phyloP scores from a whole-genome alignment of 2,329 filamentous ascomycete species.

The Talaromyces islandicus region DNA sequence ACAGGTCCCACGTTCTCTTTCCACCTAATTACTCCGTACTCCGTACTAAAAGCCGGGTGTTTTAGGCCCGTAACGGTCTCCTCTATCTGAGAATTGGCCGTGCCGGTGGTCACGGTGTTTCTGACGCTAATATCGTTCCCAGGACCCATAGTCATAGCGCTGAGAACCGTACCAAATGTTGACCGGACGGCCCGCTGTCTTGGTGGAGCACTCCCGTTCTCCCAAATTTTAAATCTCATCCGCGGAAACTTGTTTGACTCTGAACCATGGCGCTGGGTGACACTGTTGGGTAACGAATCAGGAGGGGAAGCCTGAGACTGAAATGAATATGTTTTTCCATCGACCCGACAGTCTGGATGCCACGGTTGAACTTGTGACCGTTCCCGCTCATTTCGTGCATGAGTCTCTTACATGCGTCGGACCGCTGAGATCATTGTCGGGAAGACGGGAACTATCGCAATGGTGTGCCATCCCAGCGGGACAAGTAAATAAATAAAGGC shows the following conservation, averaged over 20 bases:
- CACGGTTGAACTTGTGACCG: conserved; percentile 9
- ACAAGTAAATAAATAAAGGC: background rate
- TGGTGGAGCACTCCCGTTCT: background rate
- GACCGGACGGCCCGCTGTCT: background rate
- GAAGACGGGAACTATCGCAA: conserved; percentile 13
- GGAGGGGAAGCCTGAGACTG: background rate
- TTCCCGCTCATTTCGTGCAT: conserved; percentile 13
- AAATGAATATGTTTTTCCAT: background rate
- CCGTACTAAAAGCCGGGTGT: background rate
- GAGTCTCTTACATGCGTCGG: conserved; percentile 12
- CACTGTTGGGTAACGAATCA: background rate
- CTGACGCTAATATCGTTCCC: background rate
- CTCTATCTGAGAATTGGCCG: background rate
- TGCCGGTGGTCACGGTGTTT: background rate
- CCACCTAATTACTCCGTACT: too few relatives aligned
- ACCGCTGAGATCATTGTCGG: conserved; percentile 7
- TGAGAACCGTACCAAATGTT: background rate
- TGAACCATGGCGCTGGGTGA: conserved; percentile 14
- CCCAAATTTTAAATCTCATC: background rate
- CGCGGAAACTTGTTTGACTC: conserved; percentile 6
- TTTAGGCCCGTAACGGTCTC: background rate
- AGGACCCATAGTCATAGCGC: background rate
- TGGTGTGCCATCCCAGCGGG: conserved; percentile 12
- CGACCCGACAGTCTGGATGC: conserved; percentile 14
- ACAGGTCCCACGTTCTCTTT: background rate